Evolutionary conservation across 2,329 filamentous ascomycete species (phyloP), one percentile per base, ranked within the genome.

Genomic region (Plectosphaerella plurivora): DNA sequence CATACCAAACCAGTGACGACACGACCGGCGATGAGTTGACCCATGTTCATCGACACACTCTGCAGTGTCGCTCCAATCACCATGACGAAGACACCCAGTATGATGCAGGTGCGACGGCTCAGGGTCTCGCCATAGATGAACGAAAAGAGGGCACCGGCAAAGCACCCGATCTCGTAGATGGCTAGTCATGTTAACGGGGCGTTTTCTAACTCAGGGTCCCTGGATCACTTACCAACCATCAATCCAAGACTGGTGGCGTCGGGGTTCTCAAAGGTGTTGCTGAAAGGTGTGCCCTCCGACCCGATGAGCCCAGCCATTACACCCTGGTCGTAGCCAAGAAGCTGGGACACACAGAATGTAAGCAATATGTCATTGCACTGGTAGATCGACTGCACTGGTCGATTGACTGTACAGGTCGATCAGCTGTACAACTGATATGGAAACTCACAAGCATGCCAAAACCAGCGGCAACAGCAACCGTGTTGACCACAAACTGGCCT

Each of bases 141-240:
- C 45, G 65, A 66, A 37, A 65, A 63, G 20, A 66, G 59, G 11
- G 60, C 60, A 6, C 61, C 57, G 33, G 35, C 35, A 50, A 50
- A 49, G 41, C 35, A 50, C 16, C 51, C 47, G 3, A 48, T 42
- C 16, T 55, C 45, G 45, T 53, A 48, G 12, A 51, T 41, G 4
- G 51, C 42, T 46, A 28, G 7, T 22, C 22, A 22, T 22, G 22
- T 22, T 22, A 22, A 22, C 22, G 22, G 22, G 22, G 22, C 12
- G 3, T 12, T 37, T n/a, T n/a, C n/a, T n/a, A n/a, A n/a, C 36
- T 4, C 36, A 7, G n/a, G 3, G 5, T 22, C 22, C 22, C 22
- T 22, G 22, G 3, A 22, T 12, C 10, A 46, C 44, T 11, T 28
- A 46, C 44, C 44, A 22, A 46, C 44, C 44, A 46, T 46, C 20